These are phyloP conservation scores for Triglochin maritima DNA, from an alignment of 106 monocot genomes.

Conservation along the genomic window DNA sequence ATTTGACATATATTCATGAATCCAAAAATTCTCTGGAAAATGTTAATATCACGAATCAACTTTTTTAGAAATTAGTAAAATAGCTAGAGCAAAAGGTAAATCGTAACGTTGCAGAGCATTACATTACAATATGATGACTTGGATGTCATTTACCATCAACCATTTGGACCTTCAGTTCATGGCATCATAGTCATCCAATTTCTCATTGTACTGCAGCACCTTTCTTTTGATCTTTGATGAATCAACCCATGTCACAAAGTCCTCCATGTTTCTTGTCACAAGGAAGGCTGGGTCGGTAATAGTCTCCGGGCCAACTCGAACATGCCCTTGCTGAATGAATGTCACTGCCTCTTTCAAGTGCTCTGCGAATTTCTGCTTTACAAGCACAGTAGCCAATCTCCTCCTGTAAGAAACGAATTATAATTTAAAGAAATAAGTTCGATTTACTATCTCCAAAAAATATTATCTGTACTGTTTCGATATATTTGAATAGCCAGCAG, in stretches of 20 bases:
- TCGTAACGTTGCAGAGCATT: no score
- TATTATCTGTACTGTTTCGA: no score
- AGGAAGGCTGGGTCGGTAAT: conserved; percentile 75
- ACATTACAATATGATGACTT: no score
- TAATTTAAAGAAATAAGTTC: neutral
- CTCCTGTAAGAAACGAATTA: conserved; percentile 26
- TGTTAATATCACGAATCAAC: no score
- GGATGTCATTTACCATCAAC: no score
- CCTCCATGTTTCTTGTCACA: conserved; percentile 81
- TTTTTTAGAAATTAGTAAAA: no score
- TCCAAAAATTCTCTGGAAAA: no score
- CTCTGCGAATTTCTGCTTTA: conserved; percentile 59
- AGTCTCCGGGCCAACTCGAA: conserved; percentile 80
- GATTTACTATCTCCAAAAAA: neutral
- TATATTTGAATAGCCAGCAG: neutral
- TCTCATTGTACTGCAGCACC: conserved; percentile 64
- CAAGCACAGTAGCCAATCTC: conserved; percentile 45
- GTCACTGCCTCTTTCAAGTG: conserved; percentile 76
- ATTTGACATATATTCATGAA: no score
- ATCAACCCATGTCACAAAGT: conserved; percentile 90
- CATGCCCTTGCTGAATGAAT: conserved; percentile 83
- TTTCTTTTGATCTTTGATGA: conserved; percentile 94
- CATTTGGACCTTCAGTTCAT: conserved; percentile 27
- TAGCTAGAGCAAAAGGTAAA: no score
- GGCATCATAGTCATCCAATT: conserved; percentile 65